phyloP scores from a whole-genome alignment of 805 yeast species.

The Crinitomyces ghanaensis region DNA sequence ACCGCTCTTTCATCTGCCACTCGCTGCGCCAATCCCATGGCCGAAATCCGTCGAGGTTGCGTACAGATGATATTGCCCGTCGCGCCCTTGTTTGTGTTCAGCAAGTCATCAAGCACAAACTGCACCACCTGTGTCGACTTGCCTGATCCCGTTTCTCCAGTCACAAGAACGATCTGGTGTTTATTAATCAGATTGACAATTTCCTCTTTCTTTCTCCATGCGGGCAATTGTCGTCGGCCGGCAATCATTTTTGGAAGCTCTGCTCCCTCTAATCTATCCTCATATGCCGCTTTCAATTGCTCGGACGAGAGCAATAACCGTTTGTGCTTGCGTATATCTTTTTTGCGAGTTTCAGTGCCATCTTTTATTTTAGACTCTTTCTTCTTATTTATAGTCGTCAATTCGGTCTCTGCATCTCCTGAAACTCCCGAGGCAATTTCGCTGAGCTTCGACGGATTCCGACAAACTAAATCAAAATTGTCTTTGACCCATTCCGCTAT shows the following conservation, averaged over 20 bases:
- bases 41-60: constrained; percentile 92
- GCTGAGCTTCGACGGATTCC: constrained; percentile 64
- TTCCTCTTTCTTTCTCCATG: constrained; percentile 57
- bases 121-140: constrained; percentile 93
- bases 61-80: constrained; percentile 67
- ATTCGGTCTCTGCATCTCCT: constrained; percentile 15
- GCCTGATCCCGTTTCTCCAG: constrained; percentile 98
- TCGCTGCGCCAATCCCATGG: constrained; percentile 89
- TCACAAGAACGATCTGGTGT: constrained; percentile 61
- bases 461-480: constrained; percentile 43
- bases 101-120: constrained; percentile 62
- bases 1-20: constrained; percentile 72
- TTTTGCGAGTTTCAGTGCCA: constrained; percentile 6
- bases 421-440: constrained; percentile 24
- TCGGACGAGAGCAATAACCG: constrained; percentile 21
- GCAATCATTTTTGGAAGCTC: constrained; percentile 32
- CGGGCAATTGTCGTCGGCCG: constrained; percentile 57
- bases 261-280: constrained; percentile 16
- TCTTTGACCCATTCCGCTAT: constrained; percentile 73
- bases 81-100: constrained; percentile 29
- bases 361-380: constrained; percentile 5
- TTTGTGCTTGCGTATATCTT: background rate
- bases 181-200: constrained; percentile 45
- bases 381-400: constrained; percentile 4
- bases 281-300: constrained; percentile 28